Evolutionary conservation across 73 alveolate genomes (phyloP).

Genomic region (Blepharisma japonicum): DNA sequence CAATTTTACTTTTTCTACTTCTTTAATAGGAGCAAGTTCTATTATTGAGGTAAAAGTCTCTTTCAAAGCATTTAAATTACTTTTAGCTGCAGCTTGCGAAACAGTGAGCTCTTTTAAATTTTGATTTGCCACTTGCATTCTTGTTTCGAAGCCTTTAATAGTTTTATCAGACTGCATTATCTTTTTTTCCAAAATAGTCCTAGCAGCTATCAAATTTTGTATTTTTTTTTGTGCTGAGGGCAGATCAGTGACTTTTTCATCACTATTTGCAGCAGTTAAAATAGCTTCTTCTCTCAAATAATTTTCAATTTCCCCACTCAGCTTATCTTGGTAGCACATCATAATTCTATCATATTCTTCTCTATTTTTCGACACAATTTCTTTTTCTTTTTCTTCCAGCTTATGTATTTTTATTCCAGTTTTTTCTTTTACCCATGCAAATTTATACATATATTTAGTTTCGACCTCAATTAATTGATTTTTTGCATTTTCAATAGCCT

Average conservation of each 20-base stretch:
- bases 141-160: constrained; percentile 11
- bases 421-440: neutral
- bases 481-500: neutral
- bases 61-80: too few relatives aligned
- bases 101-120: too few relatives aligned
- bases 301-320: constrained; percentile 10
- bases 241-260: neutral
- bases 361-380: neutral
- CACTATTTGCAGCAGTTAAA: neutral
- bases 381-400: neutral
- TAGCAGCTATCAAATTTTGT: neutral
- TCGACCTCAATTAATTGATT: neutral
- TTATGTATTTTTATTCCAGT: constrained; percentile 2
- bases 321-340: neutral
- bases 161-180: neutral
- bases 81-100: too few relatives aligned
- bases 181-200: neutral
- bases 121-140: neutral
- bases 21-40: too few relatives aligned
- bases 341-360: neutral
- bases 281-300: neutral
- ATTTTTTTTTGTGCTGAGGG: neutral
- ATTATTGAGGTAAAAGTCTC: too few relatives aligned
- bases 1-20: too few relatives aligned
- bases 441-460: neutral